These are phyloP conservation scores for Austroboletus rostrupii DNA, from an alignment of 1,284 basidiomycete genomes.

Conservation along the genomic window DNA sequence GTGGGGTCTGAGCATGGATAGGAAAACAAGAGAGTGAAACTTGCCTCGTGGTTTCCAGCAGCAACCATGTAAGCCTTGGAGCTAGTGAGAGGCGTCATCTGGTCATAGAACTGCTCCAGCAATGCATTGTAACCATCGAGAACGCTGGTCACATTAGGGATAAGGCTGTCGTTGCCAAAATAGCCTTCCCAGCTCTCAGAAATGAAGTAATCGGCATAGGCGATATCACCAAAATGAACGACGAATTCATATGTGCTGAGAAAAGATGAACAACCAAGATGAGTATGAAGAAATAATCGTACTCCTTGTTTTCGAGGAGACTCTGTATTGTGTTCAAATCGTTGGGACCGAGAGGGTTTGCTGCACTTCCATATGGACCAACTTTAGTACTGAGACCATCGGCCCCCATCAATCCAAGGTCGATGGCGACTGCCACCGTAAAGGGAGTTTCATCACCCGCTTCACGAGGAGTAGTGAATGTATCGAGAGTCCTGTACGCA, in stretches of 20 bases:
- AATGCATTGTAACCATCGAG: slow-evolving; percentile 24
- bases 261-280: background rate
- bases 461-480: slow-evolving; percentile 23
- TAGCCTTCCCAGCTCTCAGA: slow-evolving; percentile 29
- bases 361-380: slow-evolving; percentile 22
- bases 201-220: slow-evolving; percentile 29
- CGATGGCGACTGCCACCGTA: slow-evolving; percentile 23
- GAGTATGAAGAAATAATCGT: background rate
- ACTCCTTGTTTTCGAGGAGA: slow-evolving; percentile 29
- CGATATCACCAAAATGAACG: slow-evolving; percentile 25
- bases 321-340: slow-evolving; percentile 31
- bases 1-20: background rate
- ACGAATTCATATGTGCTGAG: slow-evolving; percentile 25
- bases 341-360: slow-evolving; percentile 21
- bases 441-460: slow-evolving; percentile 19
- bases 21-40: background rate
- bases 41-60: slow-evolving; percentile 24
- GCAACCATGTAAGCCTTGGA: slow-evolving; percentile 27
- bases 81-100: slow-evolving; percentile 23
- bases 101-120: slow-evolving; percentile 27
- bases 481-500: slow-evolving; percentile 24
- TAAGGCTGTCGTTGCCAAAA: slow-evolving; percentile 26
- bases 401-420: slow-evolving; percentile 28
- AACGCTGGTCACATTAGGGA: slow-evolving; percentile 26
- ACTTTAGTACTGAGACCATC: slow-evolving; percentile 28